These are phyloP conservation scores for Cupressus sempervirens DNA, from an alignment of 75 land plant genomes.

Conservation along the genomic window DNA sequence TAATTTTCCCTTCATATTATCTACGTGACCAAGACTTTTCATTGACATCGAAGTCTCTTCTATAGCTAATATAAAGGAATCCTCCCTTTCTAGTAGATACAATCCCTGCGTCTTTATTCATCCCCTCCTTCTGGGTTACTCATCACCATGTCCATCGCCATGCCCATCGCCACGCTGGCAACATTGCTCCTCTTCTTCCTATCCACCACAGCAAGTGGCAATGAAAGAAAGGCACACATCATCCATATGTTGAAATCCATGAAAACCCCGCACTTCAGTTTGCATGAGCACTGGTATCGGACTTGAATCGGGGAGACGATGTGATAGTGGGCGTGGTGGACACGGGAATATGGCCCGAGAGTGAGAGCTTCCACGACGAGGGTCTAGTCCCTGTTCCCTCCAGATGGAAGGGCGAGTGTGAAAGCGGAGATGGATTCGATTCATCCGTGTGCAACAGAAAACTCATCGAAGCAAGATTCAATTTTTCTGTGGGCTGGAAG, in stretches of 20 bases:
- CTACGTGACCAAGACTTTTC: no score
- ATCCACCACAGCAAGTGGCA: not conserved
- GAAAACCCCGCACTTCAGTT: conserved; percentile 46
- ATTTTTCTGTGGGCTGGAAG: conserved; percentile 18
- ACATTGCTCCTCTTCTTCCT: not conserved
- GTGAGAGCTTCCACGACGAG: conserved; percentile 24
- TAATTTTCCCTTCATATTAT: no score
- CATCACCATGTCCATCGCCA: no score
- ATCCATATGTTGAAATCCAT: conserved; percentile 30
- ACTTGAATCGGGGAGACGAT: conserved; percentile 10
- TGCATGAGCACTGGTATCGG: conserved; percentile 41
- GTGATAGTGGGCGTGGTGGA: conserved; percentile 18
- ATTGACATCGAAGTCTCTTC: no score
- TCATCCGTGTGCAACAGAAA: conserved; percentile 22
- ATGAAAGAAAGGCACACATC: conserved; percentile 30
- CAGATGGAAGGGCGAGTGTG: conserved; percentile 32
- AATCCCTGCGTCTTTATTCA: no score
- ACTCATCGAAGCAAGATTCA: conserved; percentile 30
- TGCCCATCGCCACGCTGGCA: no score
- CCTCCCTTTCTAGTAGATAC: no score
- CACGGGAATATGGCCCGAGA: conserved; percentile 39
- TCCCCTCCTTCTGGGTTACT: no score
- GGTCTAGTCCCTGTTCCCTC: conserved; percentile 19
- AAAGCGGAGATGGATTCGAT: not conserved
- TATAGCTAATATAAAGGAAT: no score